phyloP scores from a whole-genome alignment of 768 basidiomycete genomes.

The Trametes coccinea region DNA sequence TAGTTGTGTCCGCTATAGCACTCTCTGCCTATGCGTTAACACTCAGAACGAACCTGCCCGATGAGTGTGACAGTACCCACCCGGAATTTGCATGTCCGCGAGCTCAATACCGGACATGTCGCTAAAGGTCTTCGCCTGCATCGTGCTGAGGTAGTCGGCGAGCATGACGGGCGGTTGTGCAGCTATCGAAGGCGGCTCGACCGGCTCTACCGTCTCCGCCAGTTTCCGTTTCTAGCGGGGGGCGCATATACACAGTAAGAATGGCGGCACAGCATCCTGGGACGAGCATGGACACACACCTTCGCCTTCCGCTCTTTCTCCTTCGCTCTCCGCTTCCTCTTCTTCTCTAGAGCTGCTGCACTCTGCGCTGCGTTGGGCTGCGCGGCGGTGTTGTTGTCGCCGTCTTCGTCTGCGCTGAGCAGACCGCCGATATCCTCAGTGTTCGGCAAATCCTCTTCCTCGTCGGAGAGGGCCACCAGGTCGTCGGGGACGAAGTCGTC shows the following conservation, averaged over 20 bases:
- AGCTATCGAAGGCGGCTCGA: constrained; percentile 48
- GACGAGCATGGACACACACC: constrained; percentile 34
- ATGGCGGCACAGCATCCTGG: neutral
- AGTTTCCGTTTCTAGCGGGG: constrained; percentile 61
- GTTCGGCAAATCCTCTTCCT: constrained; percentile 49
- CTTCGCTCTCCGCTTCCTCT: constrained; percentile 71
- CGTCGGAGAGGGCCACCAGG: constrained; percentile 61
- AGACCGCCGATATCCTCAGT: constrained; percentile 41
- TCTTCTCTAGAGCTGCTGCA: constrained; percentile 46
- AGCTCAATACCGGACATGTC: constrained; percentile 77
- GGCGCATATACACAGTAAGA: constrained; percentile 12
- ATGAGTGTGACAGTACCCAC: constrained; percentile 44
- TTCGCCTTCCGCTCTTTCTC: constrained; percentile 75
- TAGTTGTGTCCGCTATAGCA: constrained; percentile 73
- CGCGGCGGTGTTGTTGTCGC: constrained; percentile 30
- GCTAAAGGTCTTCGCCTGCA: constrained; percentile 70
- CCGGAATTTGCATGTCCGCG: constrained; percentile 73
- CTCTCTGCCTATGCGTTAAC: constrained; percentile 61
- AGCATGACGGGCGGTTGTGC: constrained; percentile 56
- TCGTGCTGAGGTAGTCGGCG: constrained; percentile 60
- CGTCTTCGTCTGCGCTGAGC: constrained; percentile 49
- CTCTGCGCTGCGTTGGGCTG: constrained; percentile 15
- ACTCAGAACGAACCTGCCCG: constrained; percentile 28
- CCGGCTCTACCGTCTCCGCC: constrained; percentile 42
- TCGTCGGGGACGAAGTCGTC: constrained; percentile 80